Percentiles rank a stretch among this genome's conserved stretches.
phyloP scores from a whole-genome alignment of 306 rosid genomes.

The Vicia sativa region DNA sequence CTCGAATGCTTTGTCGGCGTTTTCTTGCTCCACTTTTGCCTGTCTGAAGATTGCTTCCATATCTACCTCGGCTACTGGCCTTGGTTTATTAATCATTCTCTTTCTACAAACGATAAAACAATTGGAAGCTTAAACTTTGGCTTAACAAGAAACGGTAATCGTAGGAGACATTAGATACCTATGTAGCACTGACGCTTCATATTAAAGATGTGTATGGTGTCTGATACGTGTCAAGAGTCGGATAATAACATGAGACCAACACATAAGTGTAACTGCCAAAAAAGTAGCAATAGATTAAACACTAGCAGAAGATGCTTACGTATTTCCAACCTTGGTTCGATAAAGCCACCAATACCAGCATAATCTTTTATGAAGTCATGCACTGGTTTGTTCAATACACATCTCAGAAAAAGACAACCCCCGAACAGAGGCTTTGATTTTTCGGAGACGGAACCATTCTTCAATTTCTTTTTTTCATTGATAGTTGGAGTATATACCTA shows the following conservation, averaged over 20 bases:
- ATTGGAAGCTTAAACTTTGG: conserved; percentile 25
- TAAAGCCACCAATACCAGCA: conserved; percentile 83
- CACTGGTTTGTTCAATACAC: conserved; percentile 74
- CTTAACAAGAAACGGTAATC: conserved; percentile 4
- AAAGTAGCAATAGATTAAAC: not conserved
- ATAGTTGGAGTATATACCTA: conserved; percentile 80
- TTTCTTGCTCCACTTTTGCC: conserved; percentile 82
- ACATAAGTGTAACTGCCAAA: not conserved
- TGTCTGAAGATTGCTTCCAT: conserved; percentile 72
- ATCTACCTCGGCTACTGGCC: conserved; percentile 67
- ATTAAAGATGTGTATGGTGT: not conserved
- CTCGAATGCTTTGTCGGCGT: conserved; percentile 63
- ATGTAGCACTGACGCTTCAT: not conserved
- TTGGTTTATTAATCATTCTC: conserved; percentile 78
- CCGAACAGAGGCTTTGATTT: conserved; percentile 74
- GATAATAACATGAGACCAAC: not conserved
- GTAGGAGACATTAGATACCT: not conserved
- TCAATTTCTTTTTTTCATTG: conserved; percentile 65
- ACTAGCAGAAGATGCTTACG: conserved; percentile 54
- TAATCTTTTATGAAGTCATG: conserved; percentile 80
- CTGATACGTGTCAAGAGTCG: not conserved
- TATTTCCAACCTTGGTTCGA: conserved; percentile 81
- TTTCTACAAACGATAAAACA: conserved; percentile 53
- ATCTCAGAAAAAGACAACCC: conserved; percentile 74
- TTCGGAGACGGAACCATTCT: conserved; percentile 64